Conservation (phyloP, 2,329 filamentous ascomycete genomes). For the Sporothrix dimorphospora region DNA sequence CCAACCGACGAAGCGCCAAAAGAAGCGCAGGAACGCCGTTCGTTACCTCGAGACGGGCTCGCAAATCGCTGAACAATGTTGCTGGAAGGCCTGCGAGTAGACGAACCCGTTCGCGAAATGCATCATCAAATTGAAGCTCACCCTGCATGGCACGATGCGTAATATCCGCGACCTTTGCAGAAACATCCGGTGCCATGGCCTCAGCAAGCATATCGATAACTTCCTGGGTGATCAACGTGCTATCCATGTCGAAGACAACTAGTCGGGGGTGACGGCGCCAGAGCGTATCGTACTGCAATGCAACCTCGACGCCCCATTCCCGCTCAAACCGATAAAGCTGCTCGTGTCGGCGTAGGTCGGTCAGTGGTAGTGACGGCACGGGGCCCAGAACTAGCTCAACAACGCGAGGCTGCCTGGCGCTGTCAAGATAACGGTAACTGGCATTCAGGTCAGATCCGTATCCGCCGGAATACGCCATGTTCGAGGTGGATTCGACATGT, state of each 20-base stretch:
- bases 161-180: constrained; percentile 81
- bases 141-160: constrained; percentile 95
- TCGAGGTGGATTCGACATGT: neutral
- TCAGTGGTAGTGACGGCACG: constrained; percentile 62
- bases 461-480: constrained; percentile 23
- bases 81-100: constrained; percentile 80
- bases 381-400: constrained; percentile 69
- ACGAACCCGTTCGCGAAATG: constrained; percentile 77
- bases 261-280: constrained; percentile 81
- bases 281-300: constrained; percentile 72
- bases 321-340: constrained; percentile 81
- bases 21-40: constrained; percentile 77
- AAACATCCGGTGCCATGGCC: constrained; percentile 72
- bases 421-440: constrained; percentile 68
- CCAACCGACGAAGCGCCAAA: constrained; percentile 72
- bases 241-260: constrained; percentile 98
- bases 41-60: constrained; percentile 76
- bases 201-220: constrained; percentile 94
- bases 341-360: constrained; percentile 77
- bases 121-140: constrained; percentile 87
- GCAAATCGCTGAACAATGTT: constrained; percentile 77
- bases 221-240: constrained; percentile 94
- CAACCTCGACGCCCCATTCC: constrained; percentile 86
- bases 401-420: constrained; percentile 60
- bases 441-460: constrained; percentile 55